Conservation (phyloP, 345 rosid species). For the Syzygium aqueum region DNA sequence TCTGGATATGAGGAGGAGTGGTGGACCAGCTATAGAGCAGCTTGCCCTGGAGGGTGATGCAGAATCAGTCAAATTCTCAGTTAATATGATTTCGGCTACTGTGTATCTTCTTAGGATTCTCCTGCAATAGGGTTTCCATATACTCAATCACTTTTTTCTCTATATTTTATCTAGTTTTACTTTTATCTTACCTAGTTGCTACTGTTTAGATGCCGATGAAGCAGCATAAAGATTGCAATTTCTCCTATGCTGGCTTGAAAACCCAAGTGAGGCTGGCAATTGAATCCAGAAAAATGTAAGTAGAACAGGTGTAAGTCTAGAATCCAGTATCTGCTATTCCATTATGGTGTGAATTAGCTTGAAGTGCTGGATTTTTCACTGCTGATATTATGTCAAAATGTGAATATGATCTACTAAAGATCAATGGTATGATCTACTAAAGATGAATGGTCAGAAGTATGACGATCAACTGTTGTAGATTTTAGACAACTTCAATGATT, state of each 20-base stretch:
- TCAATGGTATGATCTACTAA: not conserved
- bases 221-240: slow-evolving; percentile 87
- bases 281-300: slow-evolving; percentile 75
- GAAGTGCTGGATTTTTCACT: not conserved
- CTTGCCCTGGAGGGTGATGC: slow-evolving; percentile 88
- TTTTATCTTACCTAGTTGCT: not conserved
- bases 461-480: not conserved
- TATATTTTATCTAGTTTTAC: not conserved
- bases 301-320: not conserved
- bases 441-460: not conserved
- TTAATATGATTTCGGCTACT: slow-evolving; percentile 18
- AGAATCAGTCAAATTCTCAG: slow-evolving; percentile 62
- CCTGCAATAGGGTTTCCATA: not conserved
- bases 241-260: slow-evolving; percentile 94
- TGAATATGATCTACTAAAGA: not conserved
- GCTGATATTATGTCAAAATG: not conserved
- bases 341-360: not conserved
- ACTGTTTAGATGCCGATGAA: slow-evolving; percentile 67
- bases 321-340: not conserved
- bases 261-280: slow-evolving; percentile 92
- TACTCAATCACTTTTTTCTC: not conserved
- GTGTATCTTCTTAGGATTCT: not conserved
- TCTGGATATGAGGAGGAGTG: slow-evolving; percentile 85
- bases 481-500: not conserved
- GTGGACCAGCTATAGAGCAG: slow-evolving; percentile 94